These are phyloP conservation scores for Mycena maculata DNA, from an alignment of 768 basidiomycete species.

Conservation along the genomic window DNA sequence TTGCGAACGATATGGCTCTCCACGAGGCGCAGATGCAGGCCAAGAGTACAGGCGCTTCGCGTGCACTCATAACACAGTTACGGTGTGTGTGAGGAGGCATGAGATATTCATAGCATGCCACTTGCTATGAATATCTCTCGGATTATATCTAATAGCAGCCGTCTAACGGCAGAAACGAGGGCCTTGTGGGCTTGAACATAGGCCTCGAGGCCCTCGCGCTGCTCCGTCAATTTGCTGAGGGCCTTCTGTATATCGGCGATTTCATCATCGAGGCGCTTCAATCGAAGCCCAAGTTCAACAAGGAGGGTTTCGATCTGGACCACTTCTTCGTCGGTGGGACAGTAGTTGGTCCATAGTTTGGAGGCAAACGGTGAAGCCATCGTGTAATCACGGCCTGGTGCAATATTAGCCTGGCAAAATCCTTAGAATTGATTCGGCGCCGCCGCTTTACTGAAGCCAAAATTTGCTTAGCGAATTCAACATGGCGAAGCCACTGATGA, in stretches of 20 bases:
- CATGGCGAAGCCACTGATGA: too few species aligned
- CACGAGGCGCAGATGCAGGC: constrained; percentile 44
- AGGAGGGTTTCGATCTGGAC: too few species aligned
- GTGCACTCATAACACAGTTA: constrained; percentile 26
- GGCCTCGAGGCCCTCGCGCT: not conserved
- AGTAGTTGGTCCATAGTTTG: not conserved
- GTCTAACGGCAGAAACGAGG: constrained; percentile 9
- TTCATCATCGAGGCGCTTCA: not conserved
- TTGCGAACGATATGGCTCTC: constrained; percentile 39
- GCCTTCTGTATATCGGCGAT: not conserved
- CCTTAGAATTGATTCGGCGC: too few species aligned
- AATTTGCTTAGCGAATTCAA: too few species aligned
- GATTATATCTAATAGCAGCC: not conserved
- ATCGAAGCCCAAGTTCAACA: too few species aligned
- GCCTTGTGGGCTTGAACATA: not conserved
- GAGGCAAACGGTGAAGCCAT: not conserved
- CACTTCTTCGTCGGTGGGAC: not conserved
- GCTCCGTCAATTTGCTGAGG: not conserved
- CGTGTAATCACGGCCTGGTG: too few species aligned
- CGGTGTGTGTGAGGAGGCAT: constrained; percentile 17
- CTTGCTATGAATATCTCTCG: constrained; percentile 19
- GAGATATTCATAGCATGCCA: too few species aligned
- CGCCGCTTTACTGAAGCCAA: too few species aligned
- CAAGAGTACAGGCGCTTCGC: constrained; percentile 40
- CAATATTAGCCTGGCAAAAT: too few species aligned